phyloP scores from a whole-genome alignment of 345 rosid genomes.

The Eucalyptus erythrocorys region DNA sequence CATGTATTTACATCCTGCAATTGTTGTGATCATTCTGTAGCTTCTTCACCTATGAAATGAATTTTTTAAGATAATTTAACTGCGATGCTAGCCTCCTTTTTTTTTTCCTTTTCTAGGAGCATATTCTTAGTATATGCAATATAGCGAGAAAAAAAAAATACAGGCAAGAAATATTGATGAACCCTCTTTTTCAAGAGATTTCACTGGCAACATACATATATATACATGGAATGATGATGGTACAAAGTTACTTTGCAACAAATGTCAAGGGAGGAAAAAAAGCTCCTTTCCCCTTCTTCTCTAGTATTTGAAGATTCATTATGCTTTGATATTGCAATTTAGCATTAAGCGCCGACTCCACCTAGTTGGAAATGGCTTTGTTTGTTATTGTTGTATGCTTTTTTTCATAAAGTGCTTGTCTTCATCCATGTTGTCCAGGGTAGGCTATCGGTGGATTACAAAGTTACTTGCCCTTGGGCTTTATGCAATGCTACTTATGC shows the following conservation, averaged over 20 bases:
- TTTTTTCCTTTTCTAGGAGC: not conserved
- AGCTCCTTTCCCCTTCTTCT: not conserved
- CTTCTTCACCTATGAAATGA: not conserved
- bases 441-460: constrained; percentile 85
- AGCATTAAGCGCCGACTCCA: not conserved
- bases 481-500: constrained; percentile 79
- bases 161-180: not conserved
- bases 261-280: not conserved
- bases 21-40: not conserved
- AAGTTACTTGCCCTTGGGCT: constrained; percentile 70
- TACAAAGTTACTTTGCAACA: not conserved
- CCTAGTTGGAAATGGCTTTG: not conserved
- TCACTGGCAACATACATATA: not conserved
- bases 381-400: not conserved
- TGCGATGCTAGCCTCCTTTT: not conserved
- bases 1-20: not conserved
- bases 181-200: not conserved
- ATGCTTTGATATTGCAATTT: not conserved
- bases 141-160: not conserved
- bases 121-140: not conserved
- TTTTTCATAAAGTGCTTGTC: not conserved
- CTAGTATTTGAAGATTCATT: not conserved
- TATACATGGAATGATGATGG: not conserved
- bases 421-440: constrained; percentile 49
- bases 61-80: not conserved